Percentiles rank a stretch among this genome's conserved stretches.
Conservation (phyloP, 129 eudicot genomes). For the Artemisia annua region DNA sequence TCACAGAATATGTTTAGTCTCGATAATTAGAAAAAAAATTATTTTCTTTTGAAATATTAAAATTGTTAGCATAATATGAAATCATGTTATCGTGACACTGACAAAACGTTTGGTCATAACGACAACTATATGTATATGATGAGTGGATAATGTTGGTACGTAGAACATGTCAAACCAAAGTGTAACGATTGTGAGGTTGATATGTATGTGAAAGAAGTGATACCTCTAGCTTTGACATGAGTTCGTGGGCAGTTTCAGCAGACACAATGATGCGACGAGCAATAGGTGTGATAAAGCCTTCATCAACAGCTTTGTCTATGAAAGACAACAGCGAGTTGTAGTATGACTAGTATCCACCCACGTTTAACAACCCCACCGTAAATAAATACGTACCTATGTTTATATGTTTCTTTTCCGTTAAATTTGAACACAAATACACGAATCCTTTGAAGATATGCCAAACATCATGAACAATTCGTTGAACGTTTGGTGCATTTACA, state of each 20-base stretch:
- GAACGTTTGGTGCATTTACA: no score
- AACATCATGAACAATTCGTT: no score
- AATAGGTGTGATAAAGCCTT: slow-evolving; percentile 72
- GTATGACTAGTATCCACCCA: slow-evolving; percentile 26
- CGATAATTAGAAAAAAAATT: no score
- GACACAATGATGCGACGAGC: slow-evolving; percentile 85
- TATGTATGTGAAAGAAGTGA: not conserved
- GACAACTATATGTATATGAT: not conserved
- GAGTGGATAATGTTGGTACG: not conserved
- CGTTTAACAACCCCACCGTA: no score
- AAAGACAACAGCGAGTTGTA: slow-evolving; percentile 68
- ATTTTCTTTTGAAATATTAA: no score
- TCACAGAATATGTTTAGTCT: not conserved
- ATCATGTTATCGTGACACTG: no score
- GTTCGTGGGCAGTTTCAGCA: slow-evolving; percentile 83
- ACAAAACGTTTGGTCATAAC: no score
- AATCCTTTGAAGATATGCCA: no score
- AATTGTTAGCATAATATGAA: no score
- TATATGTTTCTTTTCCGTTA: no score
- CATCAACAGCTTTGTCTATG: slow-evolving; percentile 86
- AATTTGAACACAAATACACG: no score
- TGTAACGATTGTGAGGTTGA: not conserved
- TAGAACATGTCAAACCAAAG: not conserved
- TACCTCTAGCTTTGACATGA: slow-evolving; percentile 91
- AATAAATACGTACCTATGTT: no score